Conservation (phyloP, 2,329 filamentous ascomycete species). For the Fusarium veterinarium region DNA sequence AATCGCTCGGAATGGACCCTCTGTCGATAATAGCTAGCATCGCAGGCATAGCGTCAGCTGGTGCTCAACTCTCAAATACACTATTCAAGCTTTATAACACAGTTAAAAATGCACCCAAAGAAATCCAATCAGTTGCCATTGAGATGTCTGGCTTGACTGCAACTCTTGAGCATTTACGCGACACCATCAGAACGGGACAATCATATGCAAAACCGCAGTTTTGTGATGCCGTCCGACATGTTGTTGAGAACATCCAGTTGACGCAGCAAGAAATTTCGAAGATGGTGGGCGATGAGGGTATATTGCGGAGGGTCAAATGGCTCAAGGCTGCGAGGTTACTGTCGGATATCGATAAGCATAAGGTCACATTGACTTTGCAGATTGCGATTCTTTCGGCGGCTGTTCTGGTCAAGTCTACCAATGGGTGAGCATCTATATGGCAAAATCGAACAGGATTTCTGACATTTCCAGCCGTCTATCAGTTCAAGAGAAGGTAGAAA, state of each 20-base stretch:
- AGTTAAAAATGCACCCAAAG: conserved; percentile 2
- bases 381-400: conserved; percentile 22
- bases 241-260: conserved; percentile 6
- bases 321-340: conserved; percentile 5
- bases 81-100: conserved; percentile 17
- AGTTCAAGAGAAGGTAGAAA: neutral
- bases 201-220: neutral
- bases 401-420: conserved; percentile 12
- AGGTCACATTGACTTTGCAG: conserved; percentile 20
- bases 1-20: conserved; percentile 16
- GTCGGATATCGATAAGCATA: conserved; percentile 32
- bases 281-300: too few species aligned
- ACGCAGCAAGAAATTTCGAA: neutral
- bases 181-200: conserved; percentile 3
- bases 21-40: conserved; percentile 28
- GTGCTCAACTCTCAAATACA: conserved; percentile 16
- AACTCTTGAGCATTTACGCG: conserved; percentile 14
- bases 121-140: conserved; percentile 6
- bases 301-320: conserved; percentile 3
- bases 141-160: conserved; percentile 17
- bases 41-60: conserved; percentile 29
- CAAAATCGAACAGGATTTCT: neutral
- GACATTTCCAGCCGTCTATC: neutral
- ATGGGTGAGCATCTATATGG: too few species aligned
- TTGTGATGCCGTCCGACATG: neutral